Evolutionary conservation across 2,329 filamentous ascomycete genomes (phyloP).

Genomic region (Alternaria metachromatica): DNA sequence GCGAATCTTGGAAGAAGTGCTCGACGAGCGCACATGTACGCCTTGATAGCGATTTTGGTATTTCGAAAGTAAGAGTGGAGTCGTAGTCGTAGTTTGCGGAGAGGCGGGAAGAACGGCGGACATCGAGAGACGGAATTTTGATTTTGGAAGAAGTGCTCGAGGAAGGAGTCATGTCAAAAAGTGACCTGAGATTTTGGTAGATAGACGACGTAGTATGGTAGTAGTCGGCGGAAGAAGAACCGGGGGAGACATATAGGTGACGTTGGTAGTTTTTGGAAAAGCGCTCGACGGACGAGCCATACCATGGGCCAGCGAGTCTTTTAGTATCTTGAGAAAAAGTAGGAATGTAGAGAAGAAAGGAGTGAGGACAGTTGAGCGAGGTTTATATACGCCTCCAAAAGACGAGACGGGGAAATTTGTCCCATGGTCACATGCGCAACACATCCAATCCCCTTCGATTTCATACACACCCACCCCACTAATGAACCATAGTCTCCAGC

Average conservation of each 20-base stretch:
- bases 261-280: too few species aligned
- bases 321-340: background rate
- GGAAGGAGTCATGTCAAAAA: background rate
- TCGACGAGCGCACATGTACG: background rate
- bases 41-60: too few species aligned
- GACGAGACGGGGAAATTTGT: background rate
- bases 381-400: background rate
- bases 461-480: background rate
- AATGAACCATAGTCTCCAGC: slow-evolving; percentile 75
- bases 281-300: too few species aligned
- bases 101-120: background rate
- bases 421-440: background rate
- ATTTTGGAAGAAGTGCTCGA: background rate
- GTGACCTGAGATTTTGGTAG: too few species aligned
- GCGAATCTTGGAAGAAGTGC: background rate
- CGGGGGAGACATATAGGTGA: too few species aligned
- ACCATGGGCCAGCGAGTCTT: too few species aligned
- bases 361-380: background rate
- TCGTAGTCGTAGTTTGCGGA: background rate
- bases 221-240: fast-evolving
- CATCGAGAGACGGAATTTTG: background rate
- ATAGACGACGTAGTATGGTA: background rate
- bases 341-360: background rate
- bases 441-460: background rate
- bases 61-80: background rate